Evolutionary conservation across 495 filamentous ascomycete genomes (phyloP).

Genomic region (Neurospora cerealis): DNA sequence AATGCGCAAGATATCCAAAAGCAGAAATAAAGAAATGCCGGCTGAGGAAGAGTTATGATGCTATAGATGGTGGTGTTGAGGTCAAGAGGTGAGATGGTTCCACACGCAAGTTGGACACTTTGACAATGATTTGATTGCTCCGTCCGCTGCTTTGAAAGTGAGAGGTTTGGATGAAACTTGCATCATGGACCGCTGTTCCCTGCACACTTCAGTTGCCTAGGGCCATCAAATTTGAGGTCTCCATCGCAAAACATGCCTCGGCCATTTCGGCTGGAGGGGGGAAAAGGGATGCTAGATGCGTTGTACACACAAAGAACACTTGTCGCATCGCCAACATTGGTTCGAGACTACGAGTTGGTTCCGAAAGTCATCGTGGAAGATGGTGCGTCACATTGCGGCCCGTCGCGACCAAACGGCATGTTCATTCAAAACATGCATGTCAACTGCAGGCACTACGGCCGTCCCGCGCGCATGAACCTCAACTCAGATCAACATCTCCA

Average conservation of each 20-base stretch:
- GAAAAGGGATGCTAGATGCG: background rate
- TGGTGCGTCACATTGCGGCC: background rate
- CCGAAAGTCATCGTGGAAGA: background rate
- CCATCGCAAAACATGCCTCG: background rate
- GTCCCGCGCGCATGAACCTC: background rate
- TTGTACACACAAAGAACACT: background rate
- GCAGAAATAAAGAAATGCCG: background rate
- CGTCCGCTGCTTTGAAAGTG: background rate
- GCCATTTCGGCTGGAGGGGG: background rate
- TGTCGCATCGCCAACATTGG: background rate
- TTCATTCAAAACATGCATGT: background rate
- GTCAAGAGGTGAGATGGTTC: background rate
- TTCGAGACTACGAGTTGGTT: background rate
- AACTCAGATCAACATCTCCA: background rate
- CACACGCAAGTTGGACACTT: background rate
- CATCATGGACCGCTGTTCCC: background rate
- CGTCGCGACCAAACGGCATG: background rate
- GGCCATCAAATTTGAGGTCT: background rate
- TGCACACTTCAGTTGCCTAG: background rate
- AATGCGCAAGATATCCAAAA: background rate
- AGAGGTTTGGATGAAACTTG: background rate
- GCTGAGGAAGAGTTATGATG: background rate
- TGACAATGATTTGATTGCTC: background rate
- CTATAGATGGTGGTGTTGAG: background rate
- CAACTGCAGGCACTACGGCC: background rate